Base-by-base conservation (phyloP, 208 protist species). In the Trypanosomatidae sp. region DNA sequence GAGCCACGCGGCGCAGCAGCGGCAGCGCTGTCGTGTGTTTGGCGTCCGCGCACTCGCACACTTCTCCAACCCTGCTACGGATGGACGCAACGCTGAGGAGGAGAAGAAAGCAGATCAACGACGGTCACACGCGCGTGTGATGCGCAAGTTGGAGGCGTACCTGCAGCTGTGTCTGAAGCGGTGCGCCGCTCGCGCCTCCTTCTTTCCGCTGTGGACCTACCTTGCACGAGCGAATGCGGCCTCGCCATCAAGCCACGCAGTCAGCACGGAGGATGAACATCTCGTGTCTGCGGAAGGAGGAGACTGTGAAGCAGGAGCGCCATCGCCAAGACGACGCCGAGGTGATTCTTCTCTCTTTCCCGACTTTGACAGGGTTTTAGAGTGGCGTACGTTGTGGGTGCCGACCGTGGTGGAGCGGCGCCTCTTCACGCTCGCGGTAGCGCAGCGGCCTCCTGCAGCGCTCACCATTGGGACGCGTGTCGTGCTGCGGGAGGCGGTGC, bases 141-240 rank as follows among this genome's bases (percentile, higher is more conserved):
- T 73, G 39, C 15, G 15, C 0, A 2, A 62, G 25, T 65, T 85
- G 44, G 53, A 69, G 33, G 52, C 65, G 64, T 60, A 30, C 36
- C 77, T 83, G 67, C 79, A 77, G 69, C 17, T 17, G 22, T 62
- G 64, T 33, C 80, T 79, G 41, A 79, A 68, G 52, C 33, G 41
- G 36, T 83, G 65, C 62, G 74, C 73, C 19, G 7, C 64, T 1
- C 8, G n/a, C 12, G 55, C 73, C 1, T 9, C 55, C 33, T 83
- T 89, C 17, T 89, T 90, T 66, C 84, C 85, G 1, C 50, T 93
- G 5, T 93, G 88, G 85, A 80, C 83, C 6, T 83, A 85, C 13
- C 62, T 19, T n/a, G 12, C 22, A 5, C 17, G 43, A 12, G 12
- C 12, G 15, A 19, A 19, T 7, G 58, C 13, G 17, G 25, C 33